Conservation (phyloP, 805 yeast genomes). For the Yamadazyma philogaea region DNA sequence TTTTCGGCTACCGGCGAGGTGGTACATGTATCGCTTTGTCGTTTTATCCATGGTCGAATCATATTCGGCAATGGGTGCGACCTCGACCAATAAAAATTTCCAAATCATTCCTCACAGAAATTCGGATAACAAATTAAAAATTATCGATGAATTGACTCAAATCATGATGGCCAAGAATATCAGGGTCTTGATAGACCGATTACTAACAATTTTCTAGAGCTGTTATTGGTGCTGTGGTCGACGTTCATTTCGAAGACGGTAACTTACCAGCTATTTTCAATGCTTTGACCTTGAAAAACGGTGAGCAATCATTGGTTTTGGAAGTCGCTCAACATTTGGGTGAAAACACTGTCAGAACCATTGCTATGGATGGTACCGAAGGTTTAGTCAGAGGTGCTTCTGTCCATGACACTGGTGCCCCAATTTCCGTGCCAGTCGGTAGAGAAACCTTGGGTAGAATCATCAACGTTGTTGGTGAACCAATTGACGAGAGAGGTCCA, state of each 20-base stretch:
- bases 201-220: constrained; percentile 59
- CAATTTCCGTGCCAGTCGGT: constrained; percentile 99
- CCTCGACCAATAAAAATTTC: constrained; percentile 29
- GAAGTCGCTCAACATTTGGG: constrained; percentile 99
- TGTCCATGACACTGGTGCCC: constrained; percentile 94
- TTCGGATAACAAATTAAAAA: constrained; percentile 2
- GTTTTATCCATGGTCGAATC: no score
- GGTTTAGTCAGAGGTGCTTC: constrained; percentile 97
- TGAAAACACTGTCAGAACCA: constrained; percentile 99
- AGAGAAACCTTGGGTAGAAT: constrained; percentile 99
- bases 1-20: no score
- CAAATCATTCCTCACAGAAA: constrained; percentile 11
- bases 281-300: constrained; percentile 86
- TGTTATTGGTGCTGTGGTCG: constrained; percentile 99
- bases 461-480: constrained; percentile 97
- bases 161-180: background rate
- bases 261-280: constrained; percentile 95
- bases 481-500: constrained; percentile 99
- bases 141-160: background rate
- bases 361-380: constrained; percentile 99
- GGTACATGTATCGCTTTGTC: no score
- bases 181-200: background rate
- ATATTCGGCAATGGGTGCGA: constrained; percentile 5
- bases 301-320: constrained; percentile 77
- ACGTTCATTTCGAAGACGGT: constrained; percentile 97